Conservation (phyloP, 192 early-diverging fungal species). For the Podila verticillata region DNA sequence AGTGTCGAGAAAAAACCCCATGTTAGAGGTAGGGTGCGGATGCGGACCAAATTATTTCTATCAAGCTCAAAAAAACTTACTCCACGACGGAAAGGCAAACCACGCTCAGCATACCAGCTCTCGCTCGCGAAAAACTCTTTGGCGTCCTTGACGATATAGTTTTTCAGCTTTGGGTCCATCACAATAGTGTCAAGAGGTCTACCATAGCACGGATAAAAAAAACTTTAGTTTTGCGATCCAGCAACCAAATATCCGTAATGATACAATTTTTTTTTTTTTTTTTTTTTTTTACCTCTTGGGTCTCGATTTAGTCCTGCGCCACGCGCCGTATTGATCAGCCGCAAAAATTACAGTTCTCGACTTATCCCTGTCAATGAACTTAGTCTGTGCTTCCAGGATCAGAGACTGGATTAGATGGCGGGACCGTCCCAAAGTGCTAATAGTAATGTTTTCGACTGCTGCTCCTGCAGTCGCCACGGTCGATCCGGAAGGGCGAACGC, state of each 20-base stretch:
- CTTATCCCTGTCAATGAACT: slow-evolving; percentile 67
- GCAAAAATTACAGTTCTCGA: slow-evolving; percentile 71
- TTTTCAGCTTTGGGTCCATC: slow-evolving; percentile 58
- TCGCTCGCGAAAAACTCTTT: slow-evolving; percentile 65
- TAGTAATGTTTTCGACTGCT: slow-evolving; percentile 58
- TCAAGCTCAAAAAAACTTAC: slow-evolving; percentile 18
- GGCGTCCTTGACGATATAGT: slow-evolving; percentile 54
- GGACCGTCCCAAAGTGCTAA: slow-evolving; percentile 64
- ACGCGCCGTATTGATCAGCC: slow-evolving; percentile 75
- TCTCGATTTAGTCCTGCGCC: slow-evolving; percentile 54
- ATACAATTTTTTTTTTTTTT: not conserved
- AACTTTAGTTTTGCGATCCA: not conserved
- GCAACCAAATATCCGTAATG: not conserved
- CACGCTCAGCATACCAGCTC: slow-evolving; percentile 65
- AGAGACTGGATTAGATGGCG: slow-evolving; percentile 59
- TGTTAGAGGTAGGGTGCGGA: not conserved
- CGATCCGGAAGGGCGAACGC: slow-evolving; percentile 28
- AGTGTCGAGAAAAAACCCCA: not conserved
- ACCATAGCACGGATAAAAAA: not conserved
- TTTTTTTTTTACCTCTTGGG: slow-evolving; percentile 25
- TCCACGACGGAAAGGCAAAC: slow-evolving; percentile 74
- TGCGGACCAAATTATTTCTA: not conserved
- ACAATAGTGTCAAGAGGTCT: slow-evolving; percentile 66
- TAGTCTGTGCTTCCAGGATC: slow-evolving; percentile 62
- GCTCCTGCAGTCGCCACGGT: slow-evolving; percentile 42